phyloP scores from a whole-genome alignment of 2,329 filamentous ascomycete species.

The Stagonosporopsis tanaceti region DNA sequence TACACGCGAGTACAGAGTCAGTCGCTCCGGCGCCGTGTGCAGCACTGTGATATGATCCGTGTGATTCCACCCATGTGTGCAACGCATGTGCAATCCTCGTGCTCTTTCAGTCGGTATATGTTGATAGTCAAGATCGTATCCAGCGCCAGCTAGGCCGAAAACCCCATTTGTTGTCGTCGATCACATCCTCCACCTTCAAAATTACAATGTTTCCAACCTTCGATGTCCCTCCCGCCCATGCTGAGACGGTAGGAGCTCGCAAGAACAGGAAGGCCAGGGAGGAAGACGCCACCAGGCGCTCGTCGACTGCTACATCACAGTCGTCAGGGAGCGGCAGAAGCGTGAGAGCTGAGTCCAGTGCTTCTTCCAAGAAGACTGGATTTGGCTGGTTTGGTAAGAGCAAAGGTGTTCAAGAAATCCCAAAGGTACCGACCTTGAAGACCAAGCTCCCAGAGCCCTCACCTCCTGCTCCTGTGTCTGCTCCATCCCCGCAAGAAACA shows the following conservation, averaged over 20 bases:
- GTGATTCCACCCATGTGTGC: constrained; percentile 19
- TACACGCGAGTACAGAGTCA: constrained; percentile 22
- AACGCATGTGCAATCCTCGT: constrained; percentile 19
- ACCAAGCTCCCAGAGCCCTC: constrained; percentile 13
- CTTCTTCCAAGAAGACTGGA: constrained; percentile 21
- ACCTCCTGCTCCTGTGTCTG: constrained; percentile 3
- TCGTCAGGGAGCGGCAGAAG: constrained; percentile 32
- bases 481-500: constrained; percentile 19
- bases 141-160: constrained; percentile 17
- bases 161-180: constrained; percentile 9
- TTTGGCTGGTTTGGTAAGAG: constrained; percentile 34
- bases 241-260: constrained; percentile 37
- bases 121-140: constrained; percentile 15
- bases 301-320: constrained; percentile 32
- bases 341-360: constrained; percentile 17
- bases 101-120: constrained; percentile 16
- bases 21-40: constrained; percentile 18
- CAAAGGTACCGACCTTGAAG: constrained; percentile 24
- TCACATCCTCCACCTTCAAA: constrained; percentile 18
- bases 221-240: constrained; percentile 35
- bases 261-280: constrained; percentile 34
- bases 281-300: constrained; percentile 27
- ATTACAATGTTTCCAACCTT: constrained; percentile 40
- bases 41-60: constrained; percentile 21
- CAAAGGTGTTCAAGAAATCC: constrained; percentile 38